phyloP scores from a whole-genome alignment of 2,329 filamentous ascomycete genomes.

The Penicillium oxalicum region DNA sequence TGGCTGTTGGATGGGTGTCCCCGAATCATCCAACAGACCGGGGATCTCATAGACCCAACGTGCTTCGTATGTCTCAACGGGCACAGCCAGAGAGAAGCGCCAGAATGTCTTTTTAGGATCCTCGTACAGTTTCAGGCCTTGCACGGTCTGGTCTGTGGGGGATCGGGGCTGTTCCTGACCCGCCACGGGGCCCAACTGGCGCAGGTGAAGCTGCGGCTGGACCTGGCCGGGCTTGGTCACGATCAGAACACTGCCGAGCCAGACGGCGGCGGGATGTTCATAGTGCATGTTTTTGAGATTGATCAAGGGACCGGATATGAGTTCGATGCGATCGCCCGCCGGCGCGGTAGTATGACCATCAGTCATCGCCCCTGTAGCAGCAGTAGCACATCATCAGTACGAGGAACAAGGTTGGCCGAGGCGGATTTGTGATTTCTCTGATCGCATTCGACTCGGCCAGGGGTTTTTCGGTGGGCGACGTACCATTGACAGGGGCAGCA shows the following conservation, averaged over 20 bases:
- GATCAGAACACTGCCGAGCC: conserved; percentile 81
- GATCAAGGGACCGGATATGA: conserved; percentile 45
- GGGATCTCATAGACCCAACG: conserved; percentile 74
- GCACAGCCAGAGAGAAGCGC: conserved; percentile 56
- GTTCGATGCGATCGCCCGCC: conserved; percentile 30
- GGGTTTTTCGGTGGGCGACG: neutral
- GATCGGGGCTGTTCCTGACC: conserved; percentile 18
- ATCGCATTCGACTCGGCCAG: neutral
- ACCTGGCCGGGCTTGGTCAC: conserved; percentile 68
- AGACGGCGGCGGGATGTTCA: conserved; percentile 39
- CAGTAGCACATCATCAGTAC: neutral
- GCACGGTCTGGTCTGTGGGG: conserved; percentile 17
- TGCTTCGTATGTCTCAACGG: conserved; percentile 64
- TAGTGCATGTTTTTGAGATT: conserved; percentile 45
- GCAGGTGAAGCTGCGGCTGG: conserved; percentile 53
- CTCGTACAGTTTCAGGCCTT: conserved; percentile 54
- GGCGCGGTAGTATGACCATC: conserved; percentile 19
- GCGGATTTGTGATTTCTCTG: neutral
- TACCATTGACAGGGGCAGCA: conserved; percentile 17
- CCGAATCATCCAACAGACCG: conserved; percentile 56
- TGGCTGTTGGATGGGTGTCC: conserved; percentile 49
- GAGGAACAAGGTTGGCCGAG: neutral
- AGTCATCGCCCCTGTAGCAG: conserved; percentile 14
- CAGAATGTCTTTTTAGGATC: conserved; percentile 55
- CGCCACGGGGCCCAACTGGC: conserved; percentile 28